Conservation (phyloP, 208 protist genomes). For the Wallacemonas sp. region DNA sequence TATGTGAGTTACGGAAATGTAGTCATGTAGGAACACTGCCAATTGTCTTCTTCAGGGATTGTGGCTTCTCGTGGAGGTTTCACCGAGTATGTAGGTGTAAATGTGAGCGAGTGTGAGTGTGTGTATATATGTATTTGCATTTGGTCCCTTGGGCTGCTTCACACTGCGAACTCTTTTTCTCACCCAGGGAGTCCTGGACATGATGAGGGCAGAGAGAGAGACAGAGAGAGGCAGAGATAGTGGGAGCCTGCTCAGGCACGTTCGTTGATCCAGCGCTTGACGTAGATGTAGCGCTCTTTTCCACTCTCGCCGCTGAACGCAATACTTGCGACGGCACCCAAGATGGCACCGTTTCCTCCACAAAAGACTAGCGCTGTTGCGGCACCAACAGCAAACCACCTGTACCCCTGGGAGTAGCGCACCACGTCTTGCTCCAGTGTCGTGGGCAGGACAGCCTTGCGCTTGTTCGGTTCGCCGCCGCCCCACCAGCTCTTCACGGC, state of each 20-base stretch:
- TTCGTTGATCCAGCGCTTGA: conserved; percentile 44
- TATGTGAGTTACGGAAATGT: too few relatives aligned
- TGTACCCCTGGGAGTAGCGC: conserved; percentile 26
- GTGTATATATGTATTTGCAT: too few relatives aligned
- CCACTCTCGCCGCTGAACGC: conserved; percentile 38
- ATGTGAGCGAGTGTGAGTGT: too few relatives aligned
- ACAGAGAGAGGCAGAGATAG: too few relatives aligned
- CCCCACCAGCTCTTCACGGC: not conserved
- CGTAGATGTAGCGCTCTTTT: conserved; percentile 30
- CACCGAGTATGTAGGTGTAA: too few relatives aligned
- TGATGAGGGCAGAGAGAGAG: too few relatives aligned
- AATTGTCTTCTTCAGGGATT: too few relatives aligned
- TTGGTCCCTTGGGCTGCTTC: too few relatives aligned
- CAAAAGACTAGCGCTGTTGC: conserved; percentile 32
- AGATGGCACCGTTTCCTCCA: conserved; percentile 46
- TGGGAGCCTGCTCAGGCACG: not conserved
- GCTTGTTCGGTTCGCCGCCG: not conserved
- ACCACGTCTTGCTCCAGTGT: conserved; percentile 51
- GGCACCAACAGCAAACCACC: conserved; percentile 8
- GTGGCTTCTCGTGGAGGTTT: too few relatives aligned
- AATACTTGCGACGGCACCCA: conserved; percentile 35
- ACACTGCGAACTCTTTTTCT: too few relatives aligned
- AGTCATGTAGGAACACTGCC: too few relatives aligned
- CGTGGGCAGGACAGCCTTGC: not conserved
- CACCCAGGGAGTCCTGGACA: too few relatives aligned